Evolutionary conservation across 2,329 filamentous ascomycete species (phyloP).

Genomic region (Albophoma yamanashiensis): DNA sequence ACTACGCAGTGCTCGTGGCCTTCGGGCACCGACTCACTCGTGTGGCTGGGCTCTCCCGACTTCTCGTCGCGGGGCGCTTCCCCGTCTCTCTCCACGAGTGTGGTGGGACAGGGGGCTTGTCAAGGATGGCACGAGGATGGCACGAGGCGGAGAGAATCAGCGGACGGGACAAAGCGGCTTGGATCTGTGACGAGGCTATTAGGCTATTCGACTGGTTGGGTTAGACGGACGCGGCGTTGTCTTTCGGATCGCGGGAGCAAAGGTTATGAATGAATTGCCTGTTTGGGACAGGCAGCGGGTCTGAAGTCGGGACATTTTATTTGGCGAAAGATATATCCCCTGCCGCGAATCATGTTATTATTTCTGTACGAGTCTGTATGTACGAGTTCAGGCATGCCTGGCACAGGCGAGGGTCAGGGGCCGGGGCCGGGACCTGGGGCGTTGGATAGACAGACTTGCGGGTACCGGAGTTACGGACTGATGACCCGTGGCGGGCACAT

Average conservation of each 20-base stretch:
- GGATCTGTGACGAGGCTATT: neutral
- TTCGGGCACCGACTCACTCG: neutral
- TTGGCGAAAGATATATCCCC: neutral
- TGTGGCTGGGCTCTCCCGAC: neutral
- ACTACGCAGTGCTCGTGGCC: neutral
- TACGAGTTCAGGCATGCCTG: neutral
- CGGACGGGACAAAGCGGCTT: neutral
- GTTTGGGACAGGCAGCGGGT: neutral
- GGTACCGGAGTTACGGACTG: neutral
- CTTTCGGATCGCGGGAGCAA: neutral
- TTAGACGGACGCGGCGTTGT: conserved; percentile 1
- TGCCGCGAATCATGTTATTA: neutral
- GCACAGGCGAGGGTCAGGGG: neutral
- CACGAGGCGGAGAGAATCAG: neutral
- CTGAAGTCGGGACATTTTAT: neutral
- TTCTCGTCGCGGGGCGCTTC: neutral
- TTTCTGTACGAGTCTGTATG: neutral
- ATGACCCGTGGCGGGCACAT: neutral
- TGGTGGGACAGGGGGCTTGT: neutral
- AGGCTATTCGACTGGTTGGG: neutral
- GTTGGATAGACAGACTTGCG: neutral
- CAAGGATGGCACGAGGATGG: neutral
- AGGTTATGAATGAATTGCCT: neutral
- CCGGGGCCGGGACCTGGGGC: neutral
- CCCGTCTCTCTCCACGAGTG: neutral